Evolutionary conservation across 129 eudicot species (phyloP), one percentile per base, ranked within the genome.

Genomic region (Logfia minima): DNA sequence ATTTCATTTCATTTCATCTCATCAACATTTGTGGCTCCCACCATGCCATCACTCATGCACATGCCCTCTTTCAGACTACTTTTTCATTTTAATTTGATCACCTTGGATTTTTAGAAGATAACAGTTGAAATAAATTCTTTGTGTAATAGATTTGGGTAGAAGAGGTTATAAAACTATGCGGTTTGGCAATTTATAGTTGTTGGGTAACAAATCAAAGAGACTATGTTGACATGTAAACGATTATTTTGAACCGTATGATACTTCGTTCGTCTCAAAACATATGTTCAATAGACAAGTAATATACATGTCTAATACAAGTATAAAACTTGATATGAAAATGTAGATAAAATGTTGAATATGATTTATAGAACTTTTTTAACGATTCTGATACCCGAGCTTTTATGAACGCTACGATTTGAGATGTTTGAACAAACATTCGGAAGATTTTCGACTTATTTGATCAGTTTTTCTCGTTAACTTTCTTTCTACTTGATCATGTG

Each of bases 21-120:
- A 71, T 75, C 80, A 31, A 56, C 62, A 58, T 69, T 58, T 77
- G 87, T 86, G 86, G 84, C 32, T 71, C 67, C 83, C 86, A 71
- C 85, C 75, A 73, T 65, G 71, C 85, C 78, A 77, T 68, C 72
- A 77, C 81, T 56, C 82, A 74, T 86, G 71, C 87, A 87, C 92
- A 87, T 87, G 90, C 83, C 26, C 68, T 55, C 68, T 67, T 79
- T 19, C 67, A 26, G 72, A 66, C 72, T 83, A 37, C 70, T 26
- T 77, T 75, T 70, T 79, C 24, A 67, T 34, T 71, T 55, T 28
- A 8, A 4, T 45, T 48, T 13, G 6, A 48, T 48, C 18, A 19
- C 4, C 10, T 35, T 53, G 60, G 79, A 13, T 45, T 39, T 66
- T 51, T 5, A 45, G 13, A n/a, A 58, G 28, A 56, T 9, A 11